phyloP scores from a whole-genome alignment of 768 basidiomycete species.

The Calocera cornea region DNA sequence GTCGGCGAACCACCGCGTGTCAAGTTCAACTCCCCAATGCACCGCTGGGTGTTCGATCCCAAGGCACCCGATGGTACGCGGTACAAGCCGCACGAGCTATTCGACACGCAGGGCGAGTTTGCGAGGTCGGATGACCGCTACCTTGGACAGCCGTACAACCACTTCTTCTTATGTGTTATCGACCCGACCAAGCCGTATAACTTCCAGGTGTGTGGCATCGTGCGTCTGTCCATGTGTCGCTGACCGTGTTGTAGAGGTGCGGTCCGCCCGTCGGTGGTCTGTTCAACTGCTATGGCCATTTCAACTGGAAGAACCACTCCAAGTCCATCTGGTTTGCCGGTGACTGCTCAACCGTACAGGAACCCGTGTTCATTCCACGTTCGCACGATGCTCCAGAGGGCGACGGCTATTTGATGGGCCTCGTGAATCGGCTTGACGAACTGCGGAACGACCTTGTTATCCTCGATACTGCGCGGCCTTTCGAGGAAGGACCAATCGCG shows the following conservation, averaged over 20 bases:
- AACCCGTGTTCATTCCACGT: conserved; percentile 8
- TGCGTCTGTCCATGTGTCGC: not conserved
- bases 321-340: not conserved
- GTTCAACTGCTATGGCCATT: conserved; percentile 3
- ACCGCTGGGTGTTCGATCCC: conserved; percentile 9
- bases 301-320: not conserved
- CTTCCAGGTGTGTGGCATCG: not conserved
- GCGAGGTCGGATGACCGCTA: conserved; percentile 9
- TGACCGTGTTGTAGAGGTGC: not conserved
- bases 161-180: conserved; percentile 8
- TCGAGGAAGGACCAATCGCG: not conserved
- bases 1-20: not conserved
- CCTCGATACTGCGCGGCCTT: not conserved
- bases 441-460: not conserved
- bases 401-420: conserved; percentile 8
- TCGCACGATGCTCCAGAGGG: conserved; percentile 9
- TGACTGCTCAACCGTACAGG: conserved; percentile 6
- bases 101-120: conserved; percentile 10
- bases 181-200: conserved; percentile 9
- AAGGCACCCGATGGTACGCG: conserved; percentile 4
- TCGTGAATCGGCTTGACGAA: conserved; percentile 6
- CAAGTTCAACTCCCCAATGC: conserved; percentile 5
- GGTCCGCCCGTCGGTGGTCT: not conserved
- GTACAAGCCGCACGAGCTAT: conserved; percentile 3
- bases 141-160: conserved; percentile 4